Base-by-base conservation (phyloP, 1,284 basidiomycete species). In the Irpex rosettiformis region DNA sequence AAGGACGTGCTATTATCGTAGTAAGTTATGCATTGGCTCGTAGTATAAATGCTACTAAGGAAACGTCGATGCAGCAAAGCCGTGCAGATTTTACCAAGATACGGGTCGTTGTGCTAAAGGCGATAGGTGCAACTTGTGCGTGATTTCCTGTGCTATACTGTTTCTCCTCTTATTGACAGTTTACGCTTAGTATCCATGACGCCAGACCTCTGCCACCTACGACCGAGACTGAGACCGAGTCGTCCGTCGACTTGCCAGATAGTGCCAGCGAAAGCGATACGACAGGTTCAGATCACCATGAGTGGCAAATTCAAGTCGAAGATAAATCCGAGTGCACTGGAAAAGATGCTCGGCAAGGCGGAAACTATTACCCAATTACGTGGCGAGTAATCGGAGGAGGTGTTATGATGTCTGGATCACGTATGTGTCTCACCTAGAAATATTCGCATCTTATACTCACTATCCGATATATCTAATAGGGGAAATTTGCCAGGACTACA, bases 51-150 rank as follows among this genome's bases (percentile, higher is more conserved):
- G n/a, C n/a, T n/a, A n/a, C n/a, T n/a, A n/a, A n/a, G n/a, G n/a
- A n/a, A n/a, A n/a, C n/a, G n/a, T n/a, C 58, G 42, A 42, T 58
- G 25, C 28, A 89, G 87, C 86, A 1, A 88, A 89, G 63, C 83
- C 82, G 11, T 89, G 87, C 69, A 82, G 78, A 66, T 88, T 82
- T 69, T 87, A 77, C 65, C 70, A 71, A 29, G 66, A 69, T 3
- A 75, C 75, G 28, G 77, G 77, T 4, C 71, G 70, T 18, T 89
- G 87, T 66, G 77, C 83, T 3, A 85, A 81, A 64, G 86, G 86
- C 11, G 77, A 78, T 58, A 73, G 73, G 21, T 91, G 88, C 66
- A 88, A 84, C 37, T 91, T 89, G 88, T 90, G 58, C 70, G 86
- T 69, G 27, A 24, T 37, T 7, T 43, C 47, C 30, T 21, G 24